Evolutionary conservation across 208 protist species (phyloP), one percentile per base, ranked within the genome.

Genomic region (Wallacemonas sp.): DNA sequence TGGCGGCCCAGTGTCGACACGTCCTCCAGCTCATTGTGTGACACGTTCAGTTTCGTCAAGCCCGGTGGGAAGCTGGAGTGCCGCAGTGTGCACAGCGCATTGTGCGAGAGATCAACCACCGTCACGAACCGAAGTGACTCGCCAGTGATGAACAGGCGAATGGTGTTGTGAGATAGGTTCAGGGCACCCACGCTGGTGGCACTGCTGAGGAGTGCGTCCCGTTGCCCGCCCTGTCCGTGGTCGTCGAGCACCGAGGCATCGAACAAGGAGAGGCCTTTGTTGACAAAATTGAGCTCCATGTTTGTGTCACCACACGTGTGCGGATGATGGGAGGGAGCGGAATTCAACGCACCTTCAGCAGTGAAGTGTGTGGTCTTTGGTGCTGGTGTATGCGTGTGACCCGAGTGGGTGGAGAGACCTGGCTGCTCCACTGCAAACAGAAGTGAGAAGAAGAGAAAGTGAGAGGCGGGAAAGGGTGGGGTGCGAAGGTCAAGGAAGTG

Each of bases 241-340:
- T 46, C 60, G 12, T 65, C 60, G 1, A 54, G 39, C 30, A 47
- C 56, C 9, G 80, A 71, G 0, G 81, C 85, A 58, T 94, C 88
- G 65, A 94, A 92, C 46, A 68, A 74, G 41, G 85, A 78, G 36
- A 94, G 78, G 2, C 85, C 85, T 38, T 79, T 81, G 19, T 83
- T 80, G 16, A 76, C 81, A 64, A 94, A 83, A 61, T 81, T 76
- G 41, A 94, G 69, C 26, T 94, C 79, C 88, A 94, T 94, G n/a
- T n/a, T n/a, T n/a, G n/a, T n/a, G n/a, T n/a, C n/a, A n/a, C n/a
- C n/a, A n/a, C n/a, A n/a, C n/a, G n/a, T n/a, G n/a, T n/a, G n/a
- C n/a, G n/a, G n/a, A n/a, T n/a, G n/a, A n/a, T n/a, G n/a, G n/a
- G n/a, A n/a, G n/a, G n/a, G n/a, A n/a, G n/a, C n/a, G n/a, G n/a